Base-by-base conservation (phyloP, 2,329 filamentous ascomycete species). In the Teratosphaeria destructans region DNA sequence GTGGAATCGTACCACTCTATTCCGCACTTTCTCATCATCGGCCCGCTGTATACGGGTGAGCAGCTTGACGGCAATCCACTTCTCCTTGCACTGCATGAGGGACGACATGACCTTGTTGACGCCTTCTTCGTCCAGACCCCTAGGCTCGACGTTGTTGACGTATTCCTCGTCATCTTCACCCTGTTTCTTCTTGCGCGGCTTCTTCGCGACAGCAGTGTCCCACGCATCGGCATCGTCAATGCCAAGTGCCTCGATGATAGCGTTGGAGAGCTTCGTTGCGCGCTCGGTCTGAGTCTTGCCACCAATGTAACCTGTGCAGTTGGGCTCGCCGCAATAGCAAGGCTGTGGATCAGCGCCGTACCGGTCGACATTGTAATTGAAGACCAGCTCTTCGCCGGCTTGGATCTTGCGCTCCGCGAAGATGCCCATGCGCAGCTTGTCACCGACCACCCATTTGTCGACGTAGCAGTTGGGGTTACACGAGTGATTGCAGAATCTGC, bases 391-490 rank as follows among this genome's bases (percentile, higher is more conserved):
- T 74, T 99, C 94, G 59, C 94, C 94, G 19, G 89, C 86, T 71
- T 86, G 85, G 71, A 99, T 87, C 69, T 83, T 81, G 64, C 92
- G 89, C 76, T 89, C 84, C 67, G 92, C 90, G 78, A 99, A 99
- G 67, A 99, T 97, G 68, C 94, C 94, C 94, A 99, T 99, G 68
- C 94, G 92, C 72, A 97, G 80, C 78, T 96, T 97, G 69, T 95
- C 90, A 19, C 91, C 92, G 37, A 99, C 91, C 61, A 97, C 92
- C 94, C 94, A 99, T 78, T 99, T 99, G 81, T 99, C 94, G 64
- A 99, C 93, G 75, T 95, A 97, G 76, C 92, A 97, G 72, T 99
- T 99, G 19, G 94, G 94, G 73, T 94, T 96, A 81, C 94, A 99
- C 8, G 94, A 97, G 74, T 99, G 94, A 71, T 99, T 99, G 82